Percentiles rank a stretch among this genome's conserved stretches.
phyloP scores from a whole-genome alignment of 169 alveolate genomes.

The Amoebophrya sp. region DNA sequence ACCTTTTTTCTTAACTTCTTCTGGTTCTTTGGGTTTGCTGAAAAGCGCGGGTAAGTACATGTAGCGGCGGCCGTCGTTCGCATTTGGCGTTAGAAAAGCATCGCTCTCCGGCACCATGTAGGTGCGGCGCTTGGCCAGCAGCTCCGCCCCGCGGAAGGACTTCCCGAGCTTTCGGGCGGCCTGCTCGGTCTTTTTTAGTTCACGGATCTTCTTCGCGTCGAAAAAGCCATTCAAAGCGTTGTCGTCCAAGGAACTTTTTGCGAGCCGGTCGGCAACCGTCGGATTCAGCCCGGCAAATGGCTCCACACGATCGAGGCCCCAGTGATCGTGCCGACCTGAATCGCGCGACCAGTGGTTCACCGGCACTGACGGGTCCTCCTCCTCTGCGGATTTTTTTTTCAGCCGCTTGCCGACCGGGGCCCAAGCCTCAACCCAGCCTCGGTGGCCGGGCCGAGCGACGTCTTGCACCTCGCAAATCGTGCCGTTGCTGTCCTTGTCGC shows the following conservation, averaged over 20 bases:
- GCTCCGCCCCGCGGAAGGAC: neutral
- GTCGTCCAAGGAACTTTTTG: neutral
- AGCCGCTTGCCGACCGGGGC: neutral
- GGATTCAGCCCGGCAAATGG: neutral
- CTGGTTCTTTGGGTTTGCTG: too few relatives aligned
- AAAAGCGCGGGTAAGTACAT: neutral
- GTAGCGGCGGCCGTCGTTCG: neutral
- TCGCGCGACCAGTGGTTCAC: too few relatives aligned
- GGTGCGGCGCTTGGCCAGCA: neutral
- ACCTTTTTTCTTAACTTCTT: too few relatives aligned
- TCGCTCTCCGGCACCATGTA: neutral
- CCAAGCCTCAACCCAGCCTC: neutral
- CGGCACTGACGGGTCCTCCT: neutral
- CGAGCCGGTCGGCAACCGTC: neutral
- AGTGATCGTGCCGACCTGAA: neutral
- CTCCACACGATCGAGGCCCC: neutral
- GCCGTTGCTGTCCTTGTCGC: neutral
- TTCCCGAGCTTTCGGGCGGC: neutral
- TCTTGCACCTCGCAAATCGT: neutral
- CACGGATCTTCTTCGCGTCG: neutral
- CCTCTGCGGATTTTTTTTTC: neutral
- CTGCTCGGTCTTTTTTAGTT: neutral
- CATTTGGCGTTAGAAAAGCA: neutral
- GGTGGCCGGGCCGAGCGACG: neutral
- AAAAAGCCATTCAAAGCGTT: neutral